Evolutionary conservation across 345 rosid species (phyloP).

Genomic region (Combretum micranthum): DNA sequence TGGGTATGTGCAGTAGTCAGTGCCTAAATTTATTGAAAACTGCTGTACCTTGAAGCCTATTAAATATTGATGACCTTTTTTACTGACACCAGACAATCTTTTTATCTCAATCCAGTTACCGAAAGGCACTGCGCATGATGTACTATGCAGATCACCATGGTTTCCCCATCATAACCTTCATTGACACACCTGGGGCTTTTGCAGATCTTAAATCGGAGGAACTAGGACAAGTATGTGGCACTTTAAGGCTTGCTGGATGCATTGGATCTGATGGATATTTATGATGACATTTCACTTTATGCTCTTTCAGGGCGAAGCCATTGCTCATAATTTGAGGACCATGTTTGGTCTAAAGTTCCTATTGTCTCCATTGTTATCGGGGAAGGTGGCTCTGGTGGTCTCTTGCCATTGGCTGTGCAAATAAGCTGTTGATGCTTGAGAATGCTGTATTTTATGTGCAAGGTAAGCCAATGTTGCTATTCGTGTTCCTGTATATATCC

Average conservation of each 20-base stretch:
- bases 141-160: slow-evolving; percentile 31
- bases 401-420: slow-evolving; percentile 93
- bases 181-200: slow-evolving; percentile 34
- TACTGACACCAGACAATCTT: neutral
- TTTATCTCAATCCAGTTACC: slow-evolving; percentile 14
- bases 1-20: slow-evolving; percentile 43
- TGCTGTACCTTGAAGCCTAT: neutral
- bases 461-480: slow-evolving; percentile 39
- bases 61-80: neutral
- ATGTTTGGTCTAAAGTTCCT: slow-evolving; percentile 97
- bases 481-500: neutral
- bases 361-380: slow-evolving; percentile 88
- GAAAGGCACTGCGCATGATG: slow-evolving; percentile 29
- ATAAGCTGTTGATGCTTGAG: slow-evolving; percentile 90
- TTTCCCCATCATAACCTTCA: slow-evolving; percentile 26
- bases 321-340: slow-evolving; percentile 86
- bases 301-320: slow-evolving; percentile 82
- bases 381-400: slow-evolving; percentile 99
- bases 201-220: slow-evolving; percentile 37
- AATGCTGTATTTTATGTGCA: slow-evolving; percentile 93
- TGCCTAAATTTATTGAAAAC: neutral
- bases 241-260: neutral
- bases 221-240: slow-evolving; percentile 25
- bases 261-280: slow-evolving; percentile 8
- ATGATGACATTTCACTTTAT: slow-evolving; percentile 13